These are phyloP conservation scores for Cladosporium cucumerinum DNA, from an alignment of 2,329 filamentous ascomycete species.

Conservation along the genomic window DNA sequence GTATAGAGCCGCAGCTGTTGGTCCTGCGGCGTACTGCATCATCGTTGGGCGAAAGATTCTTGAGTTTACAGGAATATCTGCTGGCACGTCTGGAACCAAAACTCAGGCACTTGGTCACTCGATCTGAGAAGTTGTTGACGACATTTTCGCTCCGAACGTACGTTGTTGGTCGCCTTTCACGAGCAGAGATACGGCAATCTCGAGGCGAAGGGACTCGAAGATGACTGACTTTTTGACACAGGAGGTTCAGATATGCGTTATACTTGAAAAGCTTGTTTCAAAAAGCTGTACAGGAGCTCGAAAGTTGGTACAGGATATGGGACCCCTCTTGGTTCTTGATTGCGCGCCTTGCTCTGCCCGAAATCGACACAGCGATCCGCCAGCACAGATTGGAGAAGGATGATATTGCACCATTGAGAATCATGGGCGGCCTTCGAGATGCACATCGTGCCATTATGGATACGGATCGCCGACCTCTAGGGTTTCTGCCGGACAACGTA, in stretches of 20 bases:
- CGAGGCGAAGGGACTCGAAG: neutral
- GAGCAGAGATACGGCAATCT: neutral
- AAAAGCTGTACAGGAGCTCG: slow-evolving; percentile 30
- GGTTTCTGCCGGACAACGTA: neutral
- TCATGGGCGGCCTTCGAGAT: neutral
- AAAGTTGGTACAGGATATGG: slow-evolving; percentile 34
- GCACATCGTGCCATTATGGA: neutral
- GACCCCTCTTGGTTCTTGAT: slow-evolving; percentile 38
- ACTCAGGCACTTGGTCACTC: neutral
- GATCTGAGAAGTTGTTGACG: neutral
- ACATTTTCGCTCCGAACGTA: neutral
- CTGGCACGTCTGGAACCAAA: neutral
- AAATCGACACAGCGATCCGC: neutral
- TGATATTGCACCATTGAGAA: neutral
- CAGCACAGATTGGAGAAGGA: neutral
- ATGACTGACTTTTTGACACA: neutral
- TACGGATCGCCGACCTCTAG: neutral
- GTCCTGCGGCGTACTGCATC: neutral
- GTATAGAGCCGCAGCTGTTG: neutral
- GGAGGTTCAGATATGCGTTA: neutral
- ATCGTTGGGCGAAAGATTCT: neutral
- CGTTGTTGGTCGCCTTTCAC: neutral
- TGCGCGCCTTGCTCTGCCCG: slow-evolving; percentile 20
- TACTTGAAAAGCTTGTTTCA: neutral
- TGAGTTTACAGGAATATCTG: neutral